Conservation (phyloP, 352 stramenopile genomes). For the Thalassiosira exigua region DNA sequence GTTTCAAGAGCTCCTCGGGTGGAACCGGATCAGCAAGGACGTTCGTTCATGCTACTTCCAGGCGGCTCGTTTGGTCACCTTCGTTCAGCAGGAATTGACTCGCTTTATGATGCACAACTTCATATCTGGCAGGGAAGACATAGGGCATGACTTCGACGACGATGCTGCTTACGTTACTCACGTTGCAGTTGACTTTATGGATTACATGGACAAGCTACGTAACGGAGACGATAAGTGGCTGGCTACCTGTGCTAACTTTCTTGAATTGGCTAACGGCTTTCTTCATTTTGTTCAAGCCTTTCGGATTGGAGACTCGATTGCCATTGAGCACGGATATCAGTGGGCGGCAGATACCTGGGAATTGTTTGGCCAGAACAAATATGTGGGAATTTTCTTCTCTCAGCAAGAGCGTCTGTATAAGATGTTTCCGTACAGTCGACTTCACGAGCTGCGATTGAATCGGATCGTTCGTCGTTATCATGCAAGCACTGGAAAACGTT, state of each 20-base stretch:
- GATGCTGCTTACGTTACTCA: not conserved
- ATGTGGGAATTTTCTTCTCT: not conserved
- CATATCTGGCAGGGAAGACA: not conserved
- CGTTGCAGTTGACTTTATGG: not conserved
- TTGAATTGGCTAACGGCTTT: conserved; percentile 11
- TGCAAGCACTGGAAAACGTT: not conserved
- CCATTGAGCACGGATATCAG: conserved; percentile 17
- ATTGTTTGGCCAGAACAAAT: not conserved
- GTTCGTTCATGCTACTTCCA: conserved; percentile 4
- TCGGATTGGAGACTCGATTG: not conserved
- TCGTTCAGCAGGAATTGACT: conserved; percentile 1
- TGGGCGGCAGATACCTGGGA: not conserved
- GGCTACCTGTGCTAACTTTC: no score
- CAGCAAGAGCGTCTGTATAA: not conserved
- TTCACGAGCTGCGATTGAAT: not conserved
- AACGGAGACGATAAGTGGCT: not conserved
- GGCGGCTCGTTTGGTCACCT: not conserved
- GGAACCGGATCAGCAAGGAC: no score
- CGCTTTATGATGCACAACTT: conserved; percentile 5
- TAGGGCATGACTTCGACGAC: not conserved
- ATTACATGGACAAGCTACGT: not conserved
- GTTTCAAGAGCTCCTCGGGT: no score
- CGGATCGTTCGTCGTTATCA: not conserved
- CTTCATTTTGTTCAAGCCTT: conserved; percentile 8
- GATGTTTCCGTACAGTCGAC: not conserved